Evolutionary conservation across 495 filamentous ascomycete species (phyloP).

Genomic region (Penicillium psychrofluorescens): DNA sequence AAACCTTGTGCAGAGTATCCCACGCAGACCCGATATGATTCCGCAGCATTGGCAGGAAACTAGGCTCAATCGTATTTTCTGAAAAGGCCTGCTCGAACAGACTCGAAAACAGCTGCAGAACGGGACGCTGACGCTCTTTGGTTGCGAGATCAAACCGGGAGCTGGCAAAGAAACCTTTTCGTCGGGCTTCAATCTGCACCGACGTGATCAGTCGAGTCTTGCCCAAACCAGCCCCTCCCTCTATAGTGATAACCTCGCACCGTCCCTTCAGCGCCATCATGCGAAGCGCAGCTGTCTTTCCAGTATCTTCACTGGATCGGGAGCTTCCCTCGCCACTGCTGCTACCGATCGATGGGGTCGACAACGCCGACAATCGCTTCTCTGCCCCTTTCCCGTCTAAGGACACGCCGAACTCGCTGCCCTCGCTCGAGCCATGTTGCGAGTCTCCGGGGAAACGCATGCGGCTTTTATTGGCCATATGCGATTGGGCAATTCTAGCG

Average conservation of each 20-base stretch:
- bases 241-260: conserved; percentile 61
- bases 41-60: conserved; percentile 59
- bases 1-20: conserved; percentile 50
- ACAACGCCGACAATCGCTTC: too few relatives aligned
- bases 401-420: too few relatives aligned
- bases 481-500: too few relatives aligned
- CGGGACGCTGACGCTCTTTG: conserved; percentile 38
- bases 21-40: conserved; percentile 59
- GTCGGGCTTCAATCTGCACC: conserved; percentile 47
- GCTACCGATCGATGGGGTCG: too few relatives aligned
- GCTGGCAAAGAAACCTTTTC: conserved; percentile 59
- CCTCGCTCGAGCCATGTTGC: too few relatives aligned
- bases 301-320: too few relatives aligned
- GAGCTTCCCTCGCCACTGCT: too few relatives aligned
- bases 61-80: conserved; percentile 61
- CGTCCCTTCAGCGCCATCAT: conserved; percentile 52
- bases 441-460: too few relatives aligned
- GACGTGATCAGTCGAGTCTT: conserved; percentile 62
- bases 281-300: conserved; percentile 20
- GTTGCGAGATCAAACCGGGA: conserved; percentile 65
- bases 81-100: conserved; percentile 74
- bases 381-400: too few relatives aligned
- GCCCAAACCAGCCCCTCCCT: conserved; percentile 58
- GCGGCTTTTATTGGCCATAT: too few relatives aligned
- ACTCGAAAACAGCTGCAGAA: conserved; percentile 59